Percentiles rank a stretch among this genome's conserved stretches.
Evolutionary conservation across 805 yeast species (phyloP).

Genomic region (Yamadazyma phyllophila): DNA sequence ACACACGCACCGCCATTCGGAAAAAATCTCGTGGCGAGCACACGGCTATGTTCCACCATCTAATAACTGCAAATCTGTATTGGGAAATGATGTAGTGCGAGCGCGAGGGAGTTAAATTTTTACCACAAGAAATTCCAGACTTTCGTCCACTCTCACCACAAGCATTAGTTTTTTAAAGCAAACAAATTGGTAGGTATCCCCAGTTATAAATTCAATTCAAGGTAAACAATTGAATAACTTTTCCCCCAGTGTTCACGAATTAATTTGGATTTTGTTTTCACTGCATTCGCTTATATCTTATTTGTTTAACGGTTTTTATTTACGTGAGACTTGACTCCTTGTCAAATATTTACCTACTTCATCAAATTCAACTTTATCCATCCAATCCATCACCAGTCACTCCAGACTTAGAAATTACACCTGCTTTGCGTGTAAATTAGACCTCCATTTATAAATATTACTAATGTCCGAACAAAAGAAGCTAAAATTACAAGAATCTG

Average conservation of each 20-base stretch:
- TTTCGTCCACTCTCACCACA: conserved; percentile 2
- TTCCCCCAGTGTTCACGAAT: not conserved
- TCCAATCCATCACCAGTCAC: too few relatives aligned
- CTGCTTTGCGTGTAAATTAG: too few relatives aligned
- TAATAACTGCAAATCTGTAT: not conserved
- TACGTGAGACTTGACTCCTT: too few relatives aligned
- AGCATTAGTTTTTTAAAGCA: not conserved
- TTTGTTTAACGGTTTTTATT: too few relatives aligned
- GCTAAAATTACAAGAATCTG: conserved; percentile 45
- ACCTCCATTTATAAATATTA: not conserved
- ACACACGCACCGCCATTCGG: not conserved
- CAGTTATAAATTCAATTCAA: not conserved
- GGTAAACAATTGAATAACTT: too few relatives aligned
- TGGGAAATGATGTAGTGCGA: conserved; percentile 5
- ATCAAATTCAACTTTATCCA: too few relatives aligned
- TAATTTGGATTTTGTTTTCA: not conserved
- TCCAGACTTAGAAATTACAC: too few relatives aligned
- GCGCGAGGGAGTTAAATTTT: conserved; percentile 1
- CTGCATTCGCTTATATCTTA: not conserved
- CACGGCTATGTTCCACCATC: not conserved
- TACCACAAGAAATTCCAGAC: conserved; percentile 4
- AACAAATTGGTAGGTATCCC: not conserved
- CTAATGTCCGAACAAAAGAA: conserved; percentile 18
- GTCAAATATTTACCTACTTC: too few relatives aligned
- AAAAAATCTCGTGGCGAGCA: not conserved